Base-by-base conservation (phyloP, 2,329 filamentous ascomycete species). In the Claviceps spartinae region DNA sequence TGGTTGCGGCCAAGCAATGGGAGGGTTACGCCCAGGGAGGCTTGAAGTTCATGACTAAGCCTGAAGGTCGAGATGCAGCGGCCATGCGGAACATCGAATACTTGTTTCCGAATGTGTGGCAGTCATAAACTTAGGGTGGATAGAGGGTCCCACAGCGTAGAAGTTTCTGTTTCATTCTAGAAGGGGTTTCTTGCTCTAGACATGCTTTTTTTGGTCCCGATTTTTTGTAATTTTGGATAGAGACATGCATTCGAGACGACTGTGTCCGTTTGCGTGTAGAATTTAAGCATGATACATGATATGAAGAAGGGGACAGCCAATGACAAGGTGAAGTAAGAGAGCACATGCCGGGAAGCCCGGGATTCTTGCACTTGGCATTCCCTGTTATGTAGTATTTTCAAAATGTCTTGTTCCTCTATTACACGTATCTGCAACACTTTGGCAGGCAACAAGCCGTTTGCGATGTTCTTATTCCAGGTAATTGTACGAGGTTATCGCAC, bases 91-190 rank as follows among this genome's bases (percentile, higher is more conserved):
- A 82, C 71, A 72, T 95, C 50, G 78, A 84, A 62, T 98, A 86
- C 75, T 71, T 98, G 53, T 97, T 95, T 71, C 89, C 90, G 1
- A 86, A 83, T 2, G 89, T 90, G 66, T 88, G 77, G 67, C 62
- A 75, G 47, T 62, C 68, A 45, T 71, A 51, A 42, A 34, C 45
- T 56, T n/a, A 20, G 13, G 18, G 26, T 34, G 13, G 18, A 9
- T 34, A 11, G n/a, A 26, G 7, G 4, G 14, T 16, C 3, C 16
- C 43, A 9, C 22, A 49, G 41, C 2, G 7, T 22, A 16, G 47
- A 49, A 11, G 18, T 37, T 38, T 8, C 24, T 36, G 9, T 34
- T 38, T 38, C 14, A 14, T 50, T 9, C 18, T 18, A 11, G 3
- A 3, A 34, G 9, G 30, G 13, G 5, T 14, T 43, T 14, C 11